Base-by-base conservation (phyloP, 2,329 filamentous ascomycete genomes). In the Juglanconis sp. region DNA sequence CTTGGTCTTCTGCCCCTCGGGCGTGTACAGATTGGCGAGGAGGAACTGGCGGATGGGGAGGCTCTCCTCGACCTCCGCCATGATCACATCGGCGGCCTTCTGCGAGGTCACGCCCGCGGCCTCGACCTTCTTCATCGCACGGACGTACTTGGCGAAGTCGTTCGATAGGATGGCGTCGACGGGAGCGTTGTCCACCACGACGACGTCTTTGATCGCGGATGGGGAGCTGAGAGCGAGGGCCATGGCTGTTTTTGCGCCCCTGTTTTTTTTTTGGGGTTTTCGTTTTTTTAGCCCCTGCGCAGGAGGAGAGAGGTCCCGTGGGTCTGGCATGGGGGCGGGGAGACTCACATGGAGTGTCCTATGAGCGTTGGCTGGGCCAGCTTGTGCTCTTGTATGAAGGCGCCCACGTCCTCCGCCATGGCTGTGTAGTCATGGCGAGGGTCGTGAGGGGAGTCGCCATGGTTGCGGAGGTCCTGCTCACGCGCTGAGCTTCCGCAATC, bases 191-290 rank as follows among this genome's bases (percentile, higher is more conserved):
- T 98, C 94, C 11, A 98, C 92, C 1, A 92, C 83, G 34, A 97
- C 83, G 55, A 98, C 78, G 67, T 88, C 85, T 15, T 82, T 79
- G 61, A 96, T 81, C 3, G 87, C 76, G 5, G 84, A 77, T 0
- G 91, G 91, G 1, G 85, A 81, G 48, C 83, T 79, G 40, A 98
- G 83, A 3, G 92, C 92, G 61, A 97, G 79, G 0, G 89, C 81
- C 94, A 98, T 97, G 67, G 91, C 92, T 2, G 89, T 87, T 79
- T 98, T 98, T 51, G 94, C 94, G 64, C 95, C 94, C 88, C 87
- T 90, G 60, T 31, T 9, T 5, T 55, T 52, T 44, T 15, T 15
- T 8, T n/a, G 9, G 1, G 44, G 4, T 11, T 17, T 17, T 17
- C 7, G 44, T 46, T 24, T 24, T 24, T 24, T 24, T 24, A 24